These are phyloP conservation scores for Ceratobasidium sp. DNA, from an alignment of 1,284 basidiomycete species.

Conservation along the genomic window DNA sequence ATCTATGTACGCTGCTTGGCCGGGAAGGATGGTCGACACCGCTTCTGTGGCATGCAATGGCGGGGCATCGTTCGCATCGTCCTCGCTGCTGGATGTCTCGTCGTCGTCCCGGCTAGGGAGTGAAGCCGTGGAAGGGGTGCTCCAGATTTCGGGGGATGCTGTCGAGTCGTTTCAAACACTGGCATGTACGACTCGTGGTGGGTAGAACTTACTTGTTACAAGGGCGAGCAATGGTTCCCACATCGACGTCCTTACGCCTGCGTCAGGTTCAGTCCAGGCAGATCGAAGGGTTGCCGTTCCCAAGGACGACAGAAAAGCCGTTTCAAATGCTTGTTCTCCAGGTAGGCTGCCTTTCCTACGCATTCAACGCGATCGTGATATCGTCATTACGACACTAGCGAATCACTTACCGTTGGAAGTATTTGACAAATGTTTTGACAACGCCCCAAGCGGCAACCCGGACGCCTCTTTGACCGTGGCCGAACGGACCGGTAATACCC, in stretches of 20 bases:
- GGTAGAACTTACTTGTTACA: constrained; percentile 67
- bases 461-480: constrained; percentile 24
- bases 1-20: constrained; percentile 65
- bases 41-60: constrained; percentile 45
- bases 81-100: constrained; percentile 55
- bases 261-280: constrained; percentile 81
- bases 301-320: constrained; percentile 27
- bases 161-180: neutral
- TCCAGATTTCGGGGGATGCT: constrained; percentile 76
- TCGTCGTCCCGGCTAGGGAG: constrained; percentile 48
- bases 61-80: constrained; percentile 53
- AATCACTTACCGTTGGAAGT: constrained; percentile 6
- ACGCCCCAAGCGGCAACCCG: constrained; percentile 28
- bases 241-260: constrained; percentile 71
- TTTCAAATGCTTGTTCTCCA: neutral
- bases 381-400: neutral
- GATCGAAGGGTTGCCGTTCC: constrained; percentile 70
- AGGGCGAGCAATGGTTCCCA: constrained; percentile 77
- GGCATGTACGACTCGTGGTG: constrained; percentile 15
- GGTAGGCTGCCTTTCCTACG: neutral
- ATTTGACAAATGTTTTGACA: constrained; percentile 29
- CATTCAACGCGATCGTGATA: neutral
- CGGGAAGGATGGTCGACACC: neutral
- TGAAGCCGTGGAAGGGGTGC: constrained; percentile 52
- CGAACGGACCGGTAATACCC: constrained; percentile 55